Evolutionary conservation across 2,329 filamentous ascomycete species (phyloP), one percentile per base, ranked within the genome.

Genomic region (Drechslera avenae): DNA sequence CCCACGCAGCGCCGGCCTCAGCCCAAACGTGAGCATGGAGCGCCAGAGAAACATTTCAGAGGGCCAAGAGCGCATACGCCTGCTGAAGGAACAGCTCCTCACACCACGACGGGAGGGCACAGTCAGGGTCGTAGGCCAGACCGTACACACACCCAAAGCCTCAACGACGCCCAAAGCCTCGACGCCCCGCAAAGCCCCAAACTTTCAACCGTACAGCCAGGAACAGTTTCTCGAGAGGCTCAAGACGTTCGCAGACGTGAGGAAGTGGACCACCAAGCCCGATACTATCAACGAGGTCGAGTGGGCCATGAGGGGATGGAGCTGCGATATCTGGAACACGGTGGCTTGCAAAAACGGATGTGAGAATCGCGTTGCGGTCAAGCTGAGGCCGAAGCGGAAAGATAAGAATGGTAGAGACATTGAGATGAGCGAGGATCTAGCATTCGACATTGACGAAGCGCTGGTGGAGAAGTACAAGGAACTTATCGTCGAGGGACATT

Each of bases 251-350:
- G 89, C 93, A 67, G 91, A 93, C 60, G 86, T 97, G 39, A 94
- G 91, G 46, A 84, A 89, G 69, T 99, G 93, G 93, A 88, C 89
- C n/a, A 89, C 90, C 0, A 97, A 97, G 71, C 92, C 94, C 0
- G 84, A 92, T 44, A 81, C 80, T 28, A 86, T 97, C 62, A 91
- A 86, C 68, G 94, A 97, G 75, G 86, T 97, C 6, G 88, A 91
- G 71, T 99, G 94, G 94, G 92, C 92, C 0, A 96, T 93, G 78
- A 80, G 89, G 51, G 93, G 93, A 1, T 99, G 94, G 93, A 81
- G 87, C 3, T 97, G 93, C 65, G 85, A 88, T 37, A 61, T 57
- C 1, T 72, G 68, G 67, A 91, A 96, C 73, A 89, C 89, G 3
- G 90, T 97, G 13, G 85, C 86, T 14, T 99, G 94, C 71, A 81